Percentiles rank a stretch among this genome's conserved stretches.
phyloP scores from a whole-genome alignment of 2,329 filamentous ascomycete species.

The Aspergillus tubingensis region DNA sequence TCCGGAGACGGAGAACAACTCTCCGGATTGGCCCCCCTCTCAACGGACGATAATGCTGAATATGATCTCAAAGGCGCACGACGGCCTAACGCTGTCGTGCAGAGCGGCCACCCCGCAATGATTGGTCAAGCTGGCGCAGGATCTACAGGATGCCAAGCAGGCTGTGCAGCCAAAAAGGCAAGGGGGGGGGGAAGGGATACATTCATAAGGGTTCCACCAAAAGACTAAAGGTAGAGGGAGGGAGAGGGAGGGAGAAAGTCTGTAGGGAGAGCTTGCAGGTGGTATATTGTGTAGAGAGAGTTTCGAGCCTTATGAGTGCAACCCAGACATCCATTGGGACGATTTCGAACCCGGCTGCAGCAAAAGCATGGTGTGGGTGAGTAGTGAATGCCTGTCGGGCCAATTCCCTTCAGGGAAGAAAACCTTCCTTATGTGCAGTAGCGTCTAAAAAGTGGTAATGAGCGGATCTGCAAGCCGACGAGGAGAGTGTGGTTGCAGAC shows the following conservation, averaged over 20 bases:
- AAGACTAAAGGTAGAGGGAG: not conserved
- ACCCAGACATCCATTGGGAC: not conserved
- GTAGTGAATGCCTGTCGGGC: not conserved
- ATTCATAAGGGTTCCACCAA: not conserved
- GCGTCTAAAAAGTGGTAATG: not conserved
- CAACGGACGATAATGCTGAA: not conserved
- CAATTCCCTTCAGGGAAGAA: not conserved
- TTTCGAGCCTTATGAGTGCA: not conserved
- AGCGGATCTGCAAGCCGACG: constrained; percentile 2
- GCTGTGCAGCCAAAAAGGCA: constrained; percentile 22
- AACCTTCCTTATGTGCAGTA: not conserved
- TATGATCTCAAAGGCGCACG: constrained; percentile 10
- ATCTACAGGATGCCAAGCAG: constrained; percentile 24
- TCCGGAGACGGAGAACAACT: constrained; percentile 9
- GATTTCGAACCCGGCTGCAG: constrained; percentile 3
- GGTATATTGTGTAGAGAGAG: too few relatives aligned
- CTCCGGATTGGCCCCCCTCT: not conserved
- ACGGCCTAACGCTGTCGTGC: constrained; percentile 18
- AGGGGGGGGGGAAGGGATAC: not conserved
- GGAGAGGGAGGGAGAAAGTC: not conserved
- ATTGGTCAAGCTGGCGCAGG: constrained; percentile 15
- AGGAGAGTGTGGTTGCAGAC: not conserved
- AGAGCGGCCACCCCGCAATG: constrained; percentile 5
- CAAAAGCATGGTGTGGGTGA: not conserved
- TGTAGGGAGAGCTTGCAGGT: not conserved